These are phyloP conservation scores for Nepenthes mirabilis DNA, from an alignment of 148 eudicot species.

Conservation along the genomic window DNA sequence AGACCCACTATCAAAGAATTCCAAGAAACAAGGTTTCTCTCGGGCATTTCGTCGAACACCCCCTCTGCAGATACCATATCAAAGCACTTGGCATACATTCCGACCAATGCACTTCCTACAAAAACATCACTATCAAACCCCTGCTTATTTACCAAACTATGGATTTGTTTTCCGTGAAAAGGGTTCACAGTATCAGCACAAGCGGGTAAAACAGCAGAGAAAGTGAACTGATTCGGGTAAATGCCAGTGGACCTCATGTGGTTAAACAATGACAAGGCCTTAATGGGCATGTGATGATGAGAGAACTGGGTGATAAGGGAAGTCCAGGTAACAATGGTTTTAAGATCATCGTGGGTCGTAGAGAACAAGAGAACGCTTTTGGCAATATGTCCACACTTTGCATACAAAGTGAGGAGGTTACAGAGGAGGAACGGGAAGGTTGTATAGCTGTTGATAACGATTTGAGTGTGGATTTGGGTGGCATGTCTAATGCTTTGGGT, in stretches of 20 bases:
- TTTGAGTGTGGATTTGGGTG: constrained; percentile 37
- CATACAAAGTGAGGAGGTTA: constrained; percentile 33
- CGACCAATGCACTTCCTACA: constrained; percentile 39
- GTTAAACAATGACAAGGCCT: constrained; percentile 24
- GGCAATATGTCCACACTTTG: constrained; percentile 27
- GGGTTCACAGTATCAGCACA: constrained; percentile 19
- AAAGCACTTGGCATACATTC: constrained; percentile 35
- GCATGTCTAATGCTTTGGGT: constrained; percentile 25
- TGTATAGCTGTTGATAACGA: constrained; percentile 17
- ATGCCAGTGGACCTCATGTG: constrained; percentile 29
- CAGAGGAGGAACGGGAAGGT: constrained; percentile 30
- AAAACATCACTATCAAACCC: constrained; percentile 30
- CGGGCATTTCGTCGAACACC: constrained; percentile 37
- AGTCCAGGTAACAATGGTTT: constrained; percentile 38
- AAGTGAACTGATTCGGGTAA: constrained; percentile 38
- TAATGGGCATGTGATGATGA: constrained; percentile 11
- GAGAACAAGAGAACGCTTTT: constrained; percentile 24
- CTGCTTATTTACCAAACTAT: constrained; percentile 29
- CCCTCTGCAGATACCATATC: constrained; percentile 20
- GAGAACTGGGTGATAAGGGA: constrained; percentile 31
- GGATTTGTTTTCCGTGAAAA: constrained; percentile 30
- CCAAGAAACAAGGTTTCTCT: constrained; percentile 28
- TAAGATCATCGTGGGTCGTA: constrained; percentile 15
- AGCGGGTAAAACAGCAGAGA: constrained; percentile 35
- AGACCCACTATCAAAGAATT: constrained; percentile 37